Conservation (phyloP, 306 rosid species). For the Psophocarpus tetragonolobus region DNA sequence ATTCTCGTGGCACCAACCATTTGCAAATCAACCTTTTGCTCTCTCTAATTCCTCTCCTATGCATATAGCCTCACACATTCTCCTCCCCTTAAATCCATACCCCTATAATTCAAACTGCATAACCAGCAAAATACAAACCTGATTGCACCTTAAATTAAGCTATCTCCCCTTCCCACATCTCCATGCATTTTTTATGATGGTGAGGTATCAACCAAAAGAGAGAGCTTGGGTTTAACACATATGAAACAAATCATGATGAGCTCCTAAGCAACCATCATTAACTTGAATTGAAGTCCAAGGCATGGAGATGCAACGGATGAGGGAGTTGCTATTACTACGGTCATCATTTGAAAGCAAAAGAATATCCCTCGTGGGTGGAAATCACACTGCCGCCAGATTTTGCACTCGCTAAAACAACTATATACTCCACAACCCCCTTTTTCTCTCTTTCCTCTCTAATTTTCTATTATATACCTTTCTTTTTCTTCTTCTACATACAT, state of each 20-base stretch:
- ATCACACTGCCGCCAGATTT: constrained; percentile 83
- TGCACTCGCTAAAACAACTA: constrained; percentile 60
- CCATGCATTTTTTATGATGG: constrained; percentile 38
- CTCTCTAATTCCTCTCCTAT: constrained; percentile 7
- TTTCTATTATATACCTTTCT: neutral
- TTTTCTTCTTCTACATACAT: neutral
- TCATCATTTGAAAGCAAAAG: constrained; percentile 45
- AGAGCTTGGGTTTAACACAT: neutral
- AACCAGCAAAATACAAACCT: neutral
- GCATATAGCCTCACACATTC: constrained; percentile 5
- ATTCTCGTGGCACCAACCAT: constrained; percentile 46
- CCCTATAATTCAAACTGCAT: constrained; percentile 6
- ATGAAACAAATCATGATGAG: neutral
- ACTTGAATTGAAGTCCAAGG: constrained; percentile 31
- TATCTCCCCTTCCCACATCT: constrained; percentile 39
- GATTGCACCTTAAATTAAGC: neutral
- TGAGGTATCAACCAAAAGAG: neutral
- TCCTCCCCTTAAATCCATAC: constrained; percentile 18
- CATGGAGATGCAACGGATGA: constrained; percentile 74
- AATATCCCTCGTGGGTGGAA: constrained; percentile 77
- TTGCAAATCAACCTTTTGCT: neutral
- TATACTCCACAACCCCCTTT: neutral
- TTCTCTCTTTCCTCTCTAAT: neutral
- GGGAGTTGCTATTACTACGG: constrained; percentile 56
- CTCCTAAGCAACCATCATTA: constrained; percentile 27